These are phyloP conservation scores for Fraxinus sp. DNA, from an alignment of 305 asterid species.

Conservation along the genomic window DNA sequence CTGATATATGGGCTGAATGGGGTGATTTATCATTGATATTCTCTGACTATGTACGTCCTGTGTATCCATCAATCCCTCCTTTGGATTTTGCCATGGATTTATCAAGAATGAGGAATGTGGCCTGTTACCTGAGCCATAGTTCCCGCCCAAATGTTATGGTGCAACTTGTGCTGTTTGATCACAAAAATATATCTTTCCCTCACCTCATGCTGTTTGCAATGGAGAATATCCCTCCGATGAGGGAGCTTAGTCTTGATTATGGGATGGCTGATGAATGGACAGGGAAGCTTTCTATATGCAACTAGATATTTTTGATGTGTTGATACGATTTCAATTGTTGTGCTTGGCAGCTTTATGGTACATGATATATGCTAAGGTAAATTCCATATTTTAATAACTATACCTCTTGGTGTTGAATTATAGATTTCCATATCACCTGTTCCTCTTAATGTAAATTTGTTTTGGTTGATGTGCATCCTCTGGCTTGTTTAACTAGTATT, in stretches of 20 bases:
- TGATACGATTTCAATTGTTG: background rate
- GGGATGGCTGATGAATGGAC: constrained; percentile 29
- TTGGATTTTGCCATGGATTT: background rate
- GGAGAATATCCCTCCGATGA: background rate
- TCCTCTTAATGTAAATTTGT: background rate
- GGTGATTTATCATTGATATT: background rate
- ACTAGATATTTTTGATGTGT: background rate
- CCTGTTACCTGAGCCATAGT: background rate
- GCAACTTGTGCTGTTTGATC: background rate
- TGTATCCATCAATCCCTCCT: background rate
- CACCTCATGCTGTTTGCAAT: background rate
- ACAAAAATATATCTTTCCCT: background rate
- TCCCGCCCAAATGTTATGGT: background rate
- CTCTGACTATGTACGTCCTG: background rate
- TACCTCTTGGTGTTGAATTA: background rate
- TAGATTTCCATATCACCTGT: background rate
- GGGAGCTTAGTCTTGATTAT: background rate
- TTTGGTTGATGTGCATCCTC: background rate
- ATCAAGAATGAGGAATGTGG: background rate
- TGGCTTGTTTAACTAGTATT: background rate
- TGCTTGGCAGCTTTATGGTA: background rate
- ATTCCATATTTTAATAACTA: background rate
- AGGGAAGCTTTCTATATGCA: constrained; percentile 31
- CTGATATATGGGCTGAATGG: background rate
- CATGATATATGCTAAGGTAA: background rate